Evolutionary conservation across 768 basidiomycete species (phyloP).

Genomic region (Leccinum subtestaceum): DNA sequence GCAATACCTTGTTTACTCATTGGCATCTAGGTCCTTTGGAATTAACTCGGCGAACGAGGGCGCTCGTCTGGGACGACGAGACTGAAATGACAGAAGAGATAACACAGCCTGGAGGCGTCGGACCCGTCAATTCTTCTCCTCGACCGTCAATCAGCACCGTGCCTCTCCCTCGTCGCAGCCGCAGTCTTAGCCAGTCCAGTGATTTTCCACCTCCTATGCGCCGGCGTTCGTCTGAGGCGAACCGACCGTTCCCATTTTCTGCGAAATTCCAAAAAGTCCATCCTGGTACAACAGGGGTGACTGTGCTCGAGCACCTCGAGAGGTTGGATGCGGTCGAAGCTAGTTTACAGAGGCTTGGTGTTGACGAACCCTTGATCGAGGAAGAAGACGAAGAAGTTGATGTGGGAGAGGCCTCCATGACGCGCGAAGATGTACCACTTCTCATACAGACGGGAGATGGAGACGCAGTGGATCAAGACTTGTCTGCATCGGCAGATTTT

Average conservation of each 20-base stretch:
- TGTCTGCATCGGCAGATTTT: constrained; percentile 41
- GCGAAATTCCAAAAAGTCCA: constrained; percentile 82
- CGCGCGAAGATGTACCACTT: constrained; percentile 15
- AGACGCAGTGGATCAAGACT: constrained; percentile 6
- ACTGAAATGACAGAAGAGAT: constrained; percentile 65
- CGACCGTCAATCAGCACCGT: constrained; percentile 60
- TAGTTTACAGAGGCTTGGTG: constrained; percentile 69
- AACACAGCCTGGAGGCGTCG: constrained; percentile 30
- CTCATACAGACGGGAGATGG: constrained; percentile 33
- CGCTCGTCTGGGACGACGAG: constrained; percentile 85
- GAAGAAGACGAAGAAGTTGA: constrained; percentile 59
- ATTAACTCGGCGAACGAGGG: constrained; percentile 76
- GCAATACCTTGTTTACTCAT: constrained; percentile 5
- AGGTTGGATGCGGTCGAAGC: constrained; percentile 81
- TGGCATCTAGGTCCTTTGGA: constrained; percentile 73
- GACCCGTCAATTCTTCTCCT: constrained; percentile 48
- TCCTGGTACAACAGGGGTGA: constrained; percentile 84
- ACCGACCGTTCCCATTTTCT: constrained; percentile 78
- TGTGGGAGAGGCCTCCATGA: constrained; percentile 51
- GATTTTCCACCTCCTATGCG: constrained; percentile 76
- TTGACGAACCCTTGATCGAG: constrained; percentile 49
- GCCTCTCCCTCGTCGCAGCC: constrained; percentile 51
- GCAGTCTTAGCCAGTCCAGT: constrained; percentile 56
- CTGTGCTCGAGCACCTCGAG: constrained; percentile 81
- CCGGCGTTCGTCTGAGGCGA: constrained; percentile 58